Percentiles rank a stretch among this genome's conserved stretches.
Evolutionary conservation across 2,329 filamentous ascomycete genomes (phyloP).

Genomic region (Aspergillus persii): DNA sequence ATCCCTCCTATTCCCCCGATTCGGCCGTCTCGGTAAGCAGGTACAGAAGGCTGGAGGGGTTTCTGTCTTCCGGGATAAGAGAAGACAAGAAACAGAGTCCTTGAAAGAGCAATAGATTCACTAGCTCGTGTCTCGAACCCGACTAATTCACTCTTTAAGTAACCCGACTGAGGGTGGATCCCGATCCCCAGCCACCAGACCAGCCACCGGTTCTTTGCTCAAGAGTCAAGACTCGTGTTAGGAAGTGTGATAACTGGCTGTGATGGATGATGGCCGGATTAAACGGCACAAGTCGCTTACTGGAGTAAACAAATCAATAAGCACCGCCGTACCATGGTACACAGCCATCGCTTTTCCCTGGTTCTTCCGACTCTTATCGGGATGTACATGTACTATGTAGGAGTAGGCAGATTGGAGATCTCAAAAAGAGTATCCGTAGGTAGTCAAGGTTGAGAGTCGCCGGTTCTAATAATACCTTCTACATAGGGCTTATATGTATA

Average conservation of each 20-base stretch:
- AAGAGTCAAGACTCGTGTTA: neutral
- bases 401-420: neutral
- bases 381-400: too few species aligned
- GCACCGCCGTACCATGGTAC: neutral
- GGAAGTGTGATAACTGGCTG: too few species aligned
- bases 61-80: too few species aligned
- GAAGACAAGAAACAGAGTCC: too few species aligned
- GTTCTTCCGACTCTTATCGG: neutral
- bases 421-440: neutral
- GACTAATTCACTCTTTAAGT: neutral
- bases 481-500: too few species aligned
- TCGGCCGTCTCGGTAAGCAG: too few species aligned
- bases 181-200: slow-evolving; percentile 6
- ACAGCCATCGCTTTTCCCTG: neutral
- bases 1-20: too few species aligned
- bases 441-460: neutral
- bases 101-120: neutral
- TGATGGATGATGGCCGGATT: too few species aligned
- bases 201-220: slow-evolving; percentile 4
- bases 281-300: too few species aligned
- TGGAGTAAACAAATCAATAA: neutral
- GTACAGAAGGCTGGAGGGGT: too few species aligned
- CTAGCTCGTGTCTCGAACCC: neutral
- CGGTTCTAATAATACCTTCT: neutral
- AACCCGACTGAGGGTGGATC: neutral